Base-by-base conservation (phyloP, 1,284 basidiomycete species). In the Leccinum ponderosum region DNA sequence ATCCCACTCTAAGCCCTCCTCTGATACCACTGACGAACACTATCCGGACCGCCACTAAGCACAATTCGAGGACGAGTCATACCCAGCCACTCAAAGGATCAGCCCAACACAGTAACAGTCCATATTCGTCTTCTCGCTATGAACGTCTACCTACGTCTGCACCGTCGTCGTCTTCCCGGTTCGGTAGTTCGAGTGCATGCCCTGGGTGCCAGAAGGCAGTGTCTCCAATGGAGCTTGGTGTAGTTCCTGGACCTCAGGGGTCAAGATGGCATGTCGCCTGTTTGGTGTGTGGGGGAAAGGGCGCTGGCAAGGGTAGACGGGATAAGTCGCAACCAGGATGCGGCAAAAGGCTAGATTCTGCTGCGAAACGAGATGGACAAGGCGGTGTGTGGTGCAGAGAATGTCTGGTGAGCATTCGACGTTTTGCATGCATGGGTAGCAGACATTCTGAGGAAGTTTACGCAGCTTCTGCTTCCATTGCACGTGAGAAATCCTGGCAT, bases 361-460 rank as follows among this genome's bases (percentile, higher is more conserved):
- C 86, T 17, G 91, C 91, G n/a, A 93, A 90, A 75, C 81, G 78
- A 25, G 88, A 88, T 69, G 77, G 75, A 14, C 83, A 87, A 50
- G 89, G 89, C 2, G 81, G 83, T 7, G 84, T 93, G 29, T 93
- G 90, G 89, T 94, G 91, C 73, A 80, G 91, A 65, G 90, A 91
- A 73, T 94, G 91, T 73, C 77, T 87, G 70, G 92, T 93, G 70
- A 75, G 83, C 75, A 39, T 56, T 60, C 35, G 25, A 56, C 50
- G 57, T 39, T 58, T 62, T 35, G 11, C 48, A 56, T 60, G 27
- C 39, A 6, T 55, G 47, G 22, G 33, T 6, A 48, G 29, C 20
- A 55, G n/a, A 64, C 53, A 54, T 60, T 65, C 60, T 62, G 56
- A 57, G 60, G 33, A 62, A 62, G 25, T 60, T 25, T 31, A 63